Evolutionary conservation across 768 basidiomycete species (phyloP), one percentile per base, ranked within the genome.

Genomic region (Lentinula edodes): DNA sequence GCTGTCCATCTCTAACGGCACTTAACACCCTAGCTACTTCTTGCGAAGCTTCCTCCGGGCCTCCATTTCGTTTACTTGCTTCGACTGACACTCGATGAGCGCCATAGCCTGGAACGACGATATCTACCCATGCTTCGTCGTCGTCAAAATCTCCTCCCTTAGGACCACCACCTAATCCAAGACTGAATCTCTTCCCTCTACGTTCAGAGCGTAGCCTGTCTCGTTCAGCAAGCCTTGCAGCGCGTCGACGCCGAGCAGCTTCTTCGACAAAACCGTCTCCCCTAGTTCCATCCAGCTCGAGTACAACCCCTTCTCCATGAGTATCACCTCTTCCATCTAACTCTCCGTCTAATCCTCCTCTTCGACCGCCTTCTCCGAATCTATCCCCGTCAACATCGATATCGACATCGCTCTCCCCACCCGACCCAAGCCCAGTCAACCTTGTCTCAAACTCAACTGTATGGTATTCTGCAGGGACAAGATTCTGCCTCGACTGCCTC

Each of bases 401-500:
- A 66, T 81, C 66, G 2, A 46, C 50, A 48, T 66, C 60, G 28
- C 46, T 55, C 39, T 53, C 64, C 32, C 73, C 80, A 65, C 81
- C 43, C 78, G 20, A 81, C 80, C 60, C 51, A 77, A 79, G 86
- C 67, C 85, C 87, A 45, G 89, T 85, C 68, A 91, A 75, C 62
- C 91, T 80, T 36, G 90, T 91, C 75, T 91, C 87, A 74, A 94
- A 94, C 58, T 93, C 91, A 53, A 93, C 83, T 39, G 81, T 83
- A 58, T 90, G 87, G 71, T 90, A 90, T 72, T 91, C 88, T n/a
- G 90, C 83, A 36, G 90, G 89, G 10, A 52, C 50, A 28, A 48
- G 58, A 13, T 78, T 71, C 67, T 56, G 55, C n/a, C 20, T 41
- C 5, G 55, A 56, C 85, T 75, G 45, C 78, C 80, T 42, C 20